Percentiles rank a stretch among this genome's conserved stretches.
phyloP scores from a whole-genome alignment of 768 basidiomycete species.

The Crepidotus variabilis region DNA sequence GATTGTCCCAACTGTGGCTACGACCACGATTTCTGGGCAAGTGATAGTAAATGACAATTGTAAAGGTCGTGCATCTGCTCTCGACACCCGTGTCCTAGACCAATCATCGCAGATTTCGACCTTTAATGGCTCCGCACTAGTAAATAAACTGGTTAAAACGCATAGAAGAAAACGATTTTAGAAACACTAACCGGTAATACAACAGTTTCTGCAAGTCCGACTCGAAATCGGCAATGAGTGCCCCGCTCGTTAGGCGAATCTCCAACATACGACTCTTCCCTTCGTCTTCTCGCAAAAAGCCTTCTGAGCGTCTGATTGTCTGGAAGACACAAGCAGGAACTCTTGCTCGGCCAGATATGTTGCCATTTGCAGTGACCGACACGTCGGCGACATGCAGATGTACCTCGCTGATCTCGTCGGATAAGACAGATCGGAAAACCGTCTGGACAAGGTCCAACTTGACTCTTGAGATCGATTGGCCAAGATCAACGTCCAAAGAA shows the following conservation, averaged over 20 bases:
- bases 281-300: constrained; percentile 24
- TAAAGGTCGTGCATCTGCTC: constrained; percentile 47
- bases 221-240: constrained; percentile 61
- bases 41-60: constrained; percentile 72
- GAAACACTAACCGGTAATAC: constrained; percentile 63
- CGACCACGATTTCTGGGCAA: constrained; percentile 63
- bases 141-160: constrained; percentile 2
- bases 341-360: constrained; percentile 62
- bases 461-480: constrained; percentile 76
- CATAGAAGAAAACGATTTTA: neutral
- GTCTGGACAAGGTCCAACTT: constrained; percentile 63
- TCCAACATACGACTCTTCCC: constrained; percentile 58
- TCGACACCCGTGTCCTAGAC: constrained; percentile 46
- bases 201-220: constrained; percentile 75
- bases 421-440: constrained; percentile 63
- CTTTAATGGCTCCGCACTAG: constrained; percentile 73
- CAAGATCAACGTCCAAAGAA: constrained; percentile 75
- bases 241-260: constrained; percentile 70
- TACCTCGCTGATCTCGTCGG: constrained; percentile 56
- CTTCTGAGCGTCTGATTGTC: constrained; percentile 58
- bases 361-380: constrained; percentile 67
- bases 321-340: constrained; percentile 75
- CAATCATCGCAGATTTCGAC: constrained; percentile 81
- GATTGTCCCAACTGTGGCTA: constrained; percentile 71
- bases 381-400: constrained; percentile 62